These are phyloP conservation scores for Eucalyptus paniculata DNA, from an alignment of 345 rosid species.

Conservation along the genomic window DNA sequence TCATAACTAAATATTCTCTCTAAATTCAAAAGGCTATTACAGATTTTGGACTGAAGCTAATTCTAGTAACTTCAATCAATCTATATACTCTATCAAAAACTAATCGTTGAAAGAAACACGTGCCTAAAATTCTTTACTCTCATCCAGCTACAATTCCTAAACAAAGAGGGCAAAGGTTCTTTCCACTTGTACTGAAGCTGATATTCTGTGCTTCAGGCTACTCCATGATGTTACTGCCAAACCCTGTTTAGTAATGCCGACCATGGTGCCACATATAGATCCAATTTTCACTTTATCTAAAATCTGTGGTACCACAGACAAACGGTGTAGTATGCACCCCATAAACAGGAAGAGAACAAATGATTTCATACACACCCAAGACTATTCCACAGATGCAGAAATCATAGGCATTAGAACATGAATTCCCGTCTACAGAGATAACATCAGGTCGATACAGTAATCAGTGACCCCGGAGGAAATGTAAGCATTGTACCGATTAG, in stretches of 20 bases:
- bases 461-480: conserved; percentile 71
- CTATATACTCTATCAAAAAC: not conserved
- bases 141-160: too few relatives aligned
- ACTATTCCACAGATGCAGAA: not conserved
- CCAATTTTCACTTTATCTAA: not conserved
- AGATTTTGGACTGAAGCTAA: not conserved
- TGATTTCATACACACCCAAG: not conserved
- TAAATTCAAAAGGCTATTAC: not conserved
- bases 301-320: not conserved
- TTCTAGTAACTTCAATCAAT: not conserved
- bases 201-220: not conserved
- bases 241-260: not conserved
- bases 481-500: conserved; percentile 87
- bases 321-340: not conserved
- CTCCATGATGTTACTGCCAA: not conserved
- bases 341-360: not conserved
- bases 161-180: not conserved
- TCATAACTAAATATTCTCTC: not conserved
- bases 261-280: not conserved
- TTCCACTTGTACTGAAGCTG: not conserved
- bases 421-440: conserved; percentile 50
- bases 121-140: not conserved
- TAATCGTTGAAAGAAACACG: not conserved
- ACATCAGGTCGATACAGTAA: conserved; percentile 67
- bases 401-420: not conserved